These are phyloP conservation scores for Veloboletus limbatus DNA, from an alignment of 1,284 basidiomycete genomes.

Conservation along the genomic window DNA sequence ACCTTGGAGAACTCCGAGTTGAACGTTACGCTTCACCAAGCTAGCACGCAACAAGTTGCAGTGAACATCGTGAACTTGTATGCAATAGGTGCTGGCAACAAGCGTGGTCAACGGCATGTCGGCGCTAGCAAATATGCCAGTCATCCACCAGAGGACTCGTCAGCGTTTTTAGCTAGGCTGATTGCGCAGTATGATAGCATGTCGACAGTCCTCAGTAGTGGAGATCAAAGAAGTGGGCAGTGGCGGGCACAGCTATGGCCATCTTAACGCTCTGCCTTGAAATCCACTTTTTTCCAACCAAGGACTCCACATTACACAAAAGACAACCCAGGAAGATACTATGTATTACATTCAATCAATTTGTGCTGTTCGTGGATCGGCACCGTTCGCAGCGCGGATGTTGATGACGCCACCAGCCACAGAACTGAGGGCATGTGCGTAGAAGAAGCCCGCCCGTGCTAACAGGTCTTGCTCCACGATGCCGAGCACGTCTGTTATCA, in stretches of 20 bases:
- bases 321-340: not conserved
- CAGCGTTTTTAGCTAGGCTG: no score
- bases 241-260: no score
- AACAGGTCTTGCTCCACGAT: conserved; percentile 47
- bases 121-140: no score
- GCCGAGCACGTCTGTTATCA: conserved; percentile 45
- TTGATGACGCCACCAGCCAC: conserved; percentile 41
- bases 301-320: conserved; percentile 1
- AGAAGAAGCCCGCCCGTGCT: conserved; percentile 41
- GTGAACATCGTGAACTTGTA: no score
- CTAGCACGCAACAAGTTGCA: not conserved
- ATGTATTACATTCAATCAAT: conserved; percentile 19
- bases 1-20: conserved; percentile 9
- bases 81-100: no score
- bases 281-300: no score
- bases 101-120: conserved; percentile 40
- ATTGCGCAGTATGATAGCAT: no score
- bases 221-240: no score
- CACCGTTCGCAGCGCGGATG: conserved; percentile 40
- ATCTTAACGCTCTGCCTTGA: no score
- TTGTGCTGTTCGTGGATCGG: conserved; percentile 37
- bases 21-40: conserved; percentile 8
- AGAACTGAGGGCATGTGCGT: conserved; percentile 46
- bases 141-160: no score
- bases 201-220: no score